phyloP scores from a whole-genome alignment of 2,329 filamentous ascomycete genomes.

The Aspergillus tanneri region DNA sequence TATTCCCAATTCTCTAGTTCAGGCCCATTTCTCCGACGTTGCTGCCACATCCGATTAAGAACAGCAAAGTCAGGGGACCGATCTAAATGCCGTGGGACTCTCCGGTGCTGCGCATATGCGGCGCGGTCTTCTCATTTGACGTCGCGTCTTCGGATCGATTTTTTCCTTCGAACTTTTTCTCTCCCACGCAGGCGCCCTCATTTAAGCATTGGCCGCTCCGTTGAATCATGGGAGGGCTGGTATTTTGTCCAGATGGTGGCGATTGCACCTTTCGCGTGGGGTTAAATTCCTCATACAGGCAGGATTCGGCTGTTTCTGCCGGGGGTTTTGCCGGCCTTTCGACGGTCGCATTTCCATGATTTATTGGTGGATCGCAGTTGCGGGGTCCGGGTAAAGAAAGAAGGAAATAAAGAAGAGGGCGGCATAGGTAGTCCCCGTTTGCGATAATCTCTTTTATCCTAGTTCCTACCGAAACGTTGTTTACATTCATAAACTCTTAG shows the following conservation, averaged over 20 bases:
- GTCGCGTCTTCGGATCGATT: constrained; percentile 37
- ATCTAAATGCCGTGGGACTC: constrained; percentile 45
- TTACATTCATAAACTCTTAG: no score
- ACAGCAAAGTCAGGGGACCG: no score
- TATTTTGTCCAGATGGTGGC: constrained; percentile 51
- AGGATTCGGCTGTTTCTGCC: constrained; percentile 16
- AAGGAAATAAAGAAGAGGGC: no score
- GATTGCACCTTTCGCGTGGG: constrained; percentile 5
- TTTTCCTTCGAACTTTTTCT: constrained; percentile 51
- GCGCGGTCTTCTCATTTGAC: constrained; percentile 56
- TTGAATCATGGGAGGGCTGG: background rate
- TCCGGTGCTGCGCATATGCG: constrained; percentile 50
- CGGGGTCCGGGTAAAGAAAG: no score
- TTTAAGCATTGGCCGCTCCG: background rate
- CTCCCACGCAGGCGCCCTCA: constrained; percentile 46
- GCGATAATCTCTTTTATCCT: no score
- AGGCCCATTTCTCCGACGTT: constrained; percentile 51
- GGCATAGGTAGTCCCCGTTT: no score
- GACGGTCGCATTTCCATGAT: constrained; percentile 31
- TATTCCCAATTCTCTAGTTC: constrained; percentile 36
- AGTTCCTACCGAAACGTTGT: no score
- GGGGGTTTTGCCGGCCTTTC: constrained; percentile 32
- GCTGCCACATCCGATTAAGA: constrained; percentile 4
- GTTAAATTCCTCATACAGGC: background rate
- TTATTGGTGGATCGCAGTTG: background rate